phyloP scores from a whole-genome alignment of 768 basidiomycete species.

The Heimioporus sp. region DNA sequence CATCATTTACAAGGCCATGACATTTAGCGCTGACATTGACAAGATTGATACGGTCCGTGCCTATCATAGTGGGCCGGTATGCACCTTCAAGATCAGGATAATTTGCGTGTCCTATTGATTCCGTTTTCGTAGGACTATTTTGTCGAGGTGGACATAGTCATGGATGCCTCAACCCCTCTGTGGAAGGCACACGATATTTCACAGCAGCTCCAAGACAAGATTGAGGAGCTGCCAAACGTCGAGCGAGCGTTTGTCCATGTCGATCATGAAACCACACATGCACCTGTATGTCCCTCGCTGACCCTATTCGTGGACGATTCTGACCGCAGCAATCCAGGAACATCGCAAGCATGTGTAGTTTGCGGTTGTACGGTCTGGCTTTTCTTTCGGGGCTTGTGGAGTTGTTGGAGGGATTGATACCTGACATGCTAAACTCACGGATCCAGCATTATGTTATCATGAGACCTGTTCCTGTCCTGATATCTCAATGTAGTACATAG shows the following conservation, averaged over 20 bases:
- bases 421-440: neutral
- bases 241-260: constrained; percentile 94
- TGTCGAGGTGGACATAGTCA: constrained; percentile 94
- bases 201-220: constrained; percentile 83
- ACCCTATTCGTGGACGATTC: neutral
- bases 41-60: constrained; percentile 91
- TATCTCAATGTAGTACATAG: too few species aligned
- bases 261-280: constrained; percentile 89
- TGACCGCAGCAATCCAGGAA: constrained; percentile 31
- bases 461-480: too few species aligned
- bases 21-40: constrained; percentile 83
- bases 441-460: too few species aligned
- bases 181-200: constrained; percentile 87
- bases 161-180: constrained; percentile 84
- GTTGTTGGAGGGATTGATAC: neutral
- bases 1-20: constrained; percentile 86
- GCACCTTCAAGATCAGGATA: constrained; percentile 6
- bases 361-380: neutral
- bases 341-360: constrained; percentile 38
- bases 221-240: constrained; percentile 86
- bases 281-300: constrained; percentile 41
- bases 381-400: neutral
- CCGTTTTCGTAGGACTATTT: constrained; percentile 64
- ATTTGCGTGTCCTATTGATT: neutral
- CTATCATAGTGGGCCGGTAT: constrained; percentile 84